Conservation (phyloP, 2,329 filamentous ascomycete species). For the Colletotrichum musae region DNA sequence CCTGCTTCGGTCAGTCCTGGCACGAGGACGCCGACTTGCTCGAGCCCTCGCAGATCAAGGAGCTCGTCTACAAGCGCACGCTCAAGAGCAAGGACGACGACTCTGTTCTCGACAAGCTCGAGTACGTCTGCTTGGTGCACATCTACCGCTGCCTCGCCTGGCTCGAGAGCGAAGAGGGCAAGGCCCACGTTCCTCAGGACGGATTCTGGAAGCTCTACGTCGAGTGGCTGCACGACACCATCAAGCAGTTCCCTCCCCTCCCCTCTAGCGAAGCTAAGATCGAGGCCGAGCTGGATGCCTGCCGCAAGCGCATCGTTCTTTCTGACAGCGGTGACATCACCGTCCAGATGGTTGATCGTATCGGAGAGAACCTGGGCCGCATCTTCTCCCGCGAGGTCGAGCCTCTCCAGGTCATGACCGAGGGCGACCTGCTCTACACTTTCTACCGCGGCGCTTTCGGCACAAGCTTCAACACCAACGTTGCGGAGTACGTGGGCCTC, state of each 20-base stretch:
- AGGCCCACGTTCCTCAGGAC: conserved; percentile 16
- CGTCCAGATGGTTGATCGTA: conserved; percentile 34
- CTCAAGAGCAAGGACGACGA: conserved; percentile 37
- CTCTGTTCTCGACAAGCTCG: conserved; percentile 35
- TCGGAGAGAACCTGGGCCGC: conserved; percentile 44
- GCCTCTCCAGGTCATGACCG: conserved; percentile 55
- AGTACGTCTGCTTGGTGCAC: conserved; percentile 33
- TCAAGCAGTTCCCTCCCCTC: conserved; percentile 28
- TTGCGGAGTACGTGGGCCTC: conserved; percentile 31
- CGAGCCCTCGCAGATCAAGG: conserved; percentile 31
- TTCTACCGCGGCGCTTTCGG: conserved; percentile 48
- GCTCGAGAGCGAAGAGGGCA: conserved; percentile 28
- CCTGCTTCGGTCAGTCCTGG: conserved; percentile 32
- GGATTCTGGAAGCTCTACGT: conserved; percentile 35
- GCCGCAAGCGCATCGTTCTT: conserved; percentile 28
- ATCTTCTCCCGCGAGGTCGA: conserved; percentile 52
- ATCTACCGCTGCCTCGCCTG: conserved; percentile 34
- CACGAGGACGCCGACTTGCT: conserved; percentile 33
- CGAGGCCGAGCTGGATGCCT: conserved; percentile 18
- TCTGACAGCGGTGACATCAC: conserved; percentile 36
- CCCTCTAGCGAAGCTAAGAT: conserved; percentile 17
- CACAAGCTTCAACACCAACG: conserved; percentile 36
- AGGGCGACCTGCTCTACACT: conserved; percentile 50
- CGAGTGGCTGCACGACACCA: conserved; percentile 33
- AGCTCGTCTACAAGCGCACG: conserved; percentile 33